Evolutionary conservation across 345 rosid genomes (phyloP), one percentile per base, ranked within the genome.

Genomic region (Noccaea caerulescens): DNA sequence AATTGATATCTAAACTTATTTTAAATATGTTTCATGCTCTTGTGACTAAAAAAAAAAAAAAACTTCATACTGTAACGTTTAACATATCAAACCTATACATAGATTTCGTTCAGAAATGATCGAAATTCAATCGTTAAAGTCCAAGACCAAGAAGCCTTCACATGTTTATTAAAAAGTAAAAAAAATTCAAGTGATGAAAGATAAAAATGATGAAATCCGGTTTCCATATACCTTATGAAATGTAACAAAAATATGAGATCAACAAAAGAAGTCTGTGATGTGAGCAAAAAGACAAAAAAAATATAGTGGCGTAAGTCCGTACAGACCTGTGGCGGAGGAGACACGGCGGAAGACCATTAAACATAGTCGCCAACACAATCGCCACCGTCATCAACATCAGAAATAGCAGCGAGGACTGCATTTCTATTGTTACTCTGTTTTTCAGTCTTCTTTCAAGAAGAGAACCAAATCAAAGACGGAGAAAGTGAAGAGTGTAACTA

Each of bases 281-380:
- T 38, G 25, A 1, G 23, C 5, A 50, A 51, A 37, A 32, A 11
- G 10, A 46, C 2, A 3, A n/a, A 37, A 33, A 32, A 64, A 1
- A 3, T 4, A 1, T 4, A 53, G 30, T 53, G 41, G 25, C 6
- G 62, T 14, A 16, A 42, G 66, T 39, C 50, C 33, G 67, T 59
- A 70, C 51, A 32, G 2, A 71, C 75, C 68, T 71, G 42, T 50
- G 33, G 33, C 13, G 42, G 68, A 60, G 59, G 36, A 41, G 68
- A 60, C 57, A 59, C 39, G 51, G 18, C 10, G 67, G 74, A 59
- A 60, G 36, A 38, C 32, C n/a, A 37, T 10, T 47, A 27, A 59
- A 39, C 41, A 27, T 38, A 23, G 66, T 58, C 27, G 58, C 47
- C 12, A 58, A 23, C 14, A 51, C 7, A 71, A 50, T 50, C 53